Base-by-base conservation (phyloP, 2,329 filamentous ascomycete genomes). In the Scedosporium apiospermum region DNA sequence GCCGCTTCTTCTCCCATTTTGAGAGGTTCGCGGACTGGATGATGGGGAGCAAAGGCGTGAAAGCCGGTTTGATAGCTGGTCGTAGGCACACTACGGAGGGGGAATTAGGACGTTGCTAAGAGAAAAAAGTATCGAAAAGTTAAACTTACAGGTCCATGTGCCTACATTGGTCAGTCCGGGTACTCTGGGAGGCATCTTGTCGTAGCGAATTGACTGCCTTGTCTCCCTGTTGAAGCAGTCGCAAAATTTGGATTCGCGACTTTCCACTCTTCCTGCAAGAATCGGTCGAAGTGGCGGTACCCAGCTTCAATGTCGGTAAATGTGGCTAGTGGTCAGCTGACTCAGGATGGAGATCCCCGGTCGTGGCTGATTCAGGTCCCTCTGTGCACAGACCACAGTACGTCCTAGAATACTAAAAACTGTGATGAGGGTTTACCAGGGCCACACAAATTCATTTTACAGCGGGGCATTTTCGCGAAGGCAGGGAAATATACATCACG, bases 131-230 rank as follows among this genome's bases (percentile, higher is more conserved):
- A 26, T 41, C 51, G 27, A 55, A 38, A 44, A 38, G 10, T 12
- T 38, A 14, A 34, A 67, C 83, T 75, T 78, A 90, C 88, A 77
- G 68, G 80, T 83, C 63, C 88, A 73, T 34, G 78, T 79, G 72
- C 82, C 82, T 61, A 88, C 76, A 73, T 84, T 81, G 73, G 83
- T 80, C 64, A 85, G 79, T 70, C 80, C 73, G 68, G 82, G 76
- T 80, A 90, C 77, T 79, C 86, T 86, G 63, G 85, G 87, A 71
- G 87, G 83, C 88, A 91, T 91, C 68, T 68, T 78, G 76, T 49
- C 26, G 26, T 61, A 61, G n/a, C 10, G 27, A 23, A 18, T 51
- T 30, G 12, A 21, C 44, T 53, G 59, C 18, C 26, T 38, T 30
- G 42, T 62, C 21, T 51, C n/a, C 51, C 53, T 46, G 23, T 30